Conservation (phyloP, 441 rosid genomes). For the Macaranga tanarius region DNA sequence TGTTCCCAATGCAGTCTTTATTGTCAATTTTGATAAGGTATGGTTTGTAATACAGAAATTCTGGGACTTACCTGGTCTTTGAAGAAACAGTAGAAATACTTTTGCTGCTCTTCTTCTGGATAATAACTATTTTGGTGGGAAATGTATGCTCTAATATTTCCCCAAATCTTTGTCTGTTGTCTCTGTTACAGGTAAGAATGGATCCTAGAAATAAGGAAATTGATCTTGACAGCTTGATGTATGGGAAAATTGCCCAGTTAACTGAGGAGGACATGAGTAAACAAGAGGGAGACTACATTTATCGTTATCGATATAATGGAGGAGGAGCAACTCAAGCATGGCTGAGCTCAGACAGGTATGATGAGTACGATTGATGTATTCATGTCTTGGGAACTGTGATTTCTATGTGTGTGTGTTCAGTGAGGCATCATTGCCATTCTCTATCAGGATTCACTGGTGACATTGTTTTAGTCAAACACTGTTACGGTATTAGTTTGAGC, state of each 20-base stretch:
- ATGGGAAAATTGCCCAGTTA: conserved; percentile 50
- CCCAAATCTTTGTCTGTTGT: conserved; percentile 6
- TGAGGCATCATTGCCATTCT: not conserved
- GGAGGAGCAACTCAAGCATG: conserved; percentile 99
- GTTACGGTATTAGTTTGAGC: not conserved
- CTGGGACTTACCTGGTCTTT: not conserved
- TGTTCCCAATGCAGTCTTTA: conserved; percentile 78
- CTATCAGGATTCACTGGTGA: not conserved
- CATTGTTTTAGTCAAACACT: not conserved
- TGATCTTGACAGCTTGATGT: conserved; percentile 69
- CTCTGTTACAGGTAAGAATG: conserved; percentile 68
- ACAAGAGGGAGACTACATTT: conserved; percentile 92
- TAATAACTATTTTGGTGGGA: conserved; percentile 1
- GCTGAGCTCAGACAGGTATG: conserved; percentile 86
- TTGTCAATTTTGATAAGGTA: conserved; percentile 96
- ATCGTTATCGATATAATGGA: conserved; percentile 89
- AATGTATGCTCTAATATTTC: not conserved
- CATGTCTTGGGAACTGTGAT: not conserved
- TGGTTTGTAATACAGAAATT: conserved; percentile 18
- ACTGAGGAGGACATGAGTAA: conserved; percentile 73
- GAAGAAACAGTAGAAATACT: not conserved
- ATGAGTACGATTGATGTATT: conserved; percentile 12
- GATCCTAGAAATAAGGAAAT: conserved; percentile 84
- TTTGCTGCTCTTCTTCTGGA: conserved; percentile 4
- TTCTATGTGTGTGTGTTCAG: not conserved